Percentiles rank a stretch among this genome's conserved stretches.
These are phyloP conservation scores for Citrus medica DNA, from an alignment of 345 rosid species.

Conservation along the genomic window DNA sequence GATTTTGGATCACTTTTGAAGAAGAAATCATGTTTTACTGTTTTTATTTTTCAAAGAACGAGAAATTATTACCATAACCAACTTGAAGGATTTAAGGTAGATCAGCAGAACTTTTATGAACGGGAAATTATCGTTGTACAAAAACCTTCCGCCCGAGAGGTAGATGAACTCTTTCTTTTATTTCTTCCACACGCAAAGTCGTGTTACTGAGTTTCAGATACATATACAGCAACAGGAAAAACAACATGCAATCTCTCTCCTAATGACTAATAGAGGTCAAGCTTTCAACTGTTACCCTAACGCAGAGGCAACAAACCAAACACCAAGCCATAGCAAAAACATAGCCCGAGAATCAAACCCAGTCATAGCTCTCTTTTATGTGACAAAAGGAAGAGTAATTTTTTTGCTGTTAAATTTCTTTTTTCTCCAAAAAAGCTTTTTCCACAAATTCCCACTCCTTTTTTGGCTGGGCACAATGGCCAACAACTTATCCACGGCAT, in stretches of 20 bases:
- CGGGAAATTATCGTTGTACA: neutral
- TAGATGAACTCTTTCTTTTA: neutral
- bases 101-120: neutral
- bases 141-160: neutral
- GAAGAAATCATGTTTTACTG: neutral
- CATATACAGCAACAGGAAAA: conserved; percentile 19
- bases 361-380: neutral
- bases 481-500: conserved; percentile 31
- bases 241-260: conserved; percentile 3
- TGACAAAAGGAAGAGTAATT: conserved; percentile 29
- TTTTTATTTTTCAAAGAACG: too few relatives aligned
- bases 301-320: neutral
- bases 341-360: neutral
- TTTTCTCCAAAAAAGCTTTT: conserved; percentile 60
- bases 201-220: neutral
- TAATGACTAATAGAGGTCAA: neutral
- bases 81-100: neutral
- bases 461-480: conserved; percentile 62
- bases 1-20: neutral
- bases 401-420: conserved; percentile 46
- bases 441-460: conserved; percentile 58
- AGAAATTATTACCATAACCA: neutral
- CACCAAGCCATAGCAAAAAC: neutral
- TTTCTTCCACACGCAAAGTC: neutral
- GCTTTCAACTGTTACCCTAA: neutral